A percentile compares a stretch with the other conserved stretches of the same genome.
These are phyloP conservation scores for Zea luxurians DNA, from an alignment of 176 grass and related monocot species.

Conservation along the genomic window DNA sequence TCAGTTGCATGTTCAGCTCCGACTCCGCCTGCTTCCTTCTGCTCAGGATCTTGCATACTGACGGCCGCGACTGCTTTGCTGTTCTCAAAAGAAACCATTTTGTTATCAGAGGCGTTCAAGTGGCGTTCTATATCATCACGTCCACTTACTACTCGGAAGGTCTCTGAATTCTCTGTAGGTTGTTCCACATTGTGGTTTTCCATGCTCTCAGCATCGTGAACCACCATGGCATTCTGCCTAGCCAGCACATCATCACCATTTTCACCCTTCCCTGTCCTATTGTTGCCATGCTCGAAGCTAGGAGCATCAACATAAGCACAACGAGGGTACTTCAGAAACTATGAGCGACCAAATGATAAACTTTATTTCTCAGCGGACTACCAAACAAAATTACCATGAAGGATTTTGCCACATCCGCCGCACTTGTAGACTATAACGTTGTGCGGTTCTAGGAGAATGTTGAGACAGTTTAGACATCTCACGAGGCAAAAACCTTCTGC, in stretches of 20 bases:
- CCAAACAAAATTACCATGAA: constrained; percentile 64
- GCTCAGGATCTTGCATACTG: constrained; percentile 21
- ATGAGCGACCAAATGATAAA: constrained; percentile 5
- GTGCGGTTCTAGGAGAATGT: constrained; percentile 63
- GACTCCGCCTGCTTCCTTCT: constrained; percentile 1
- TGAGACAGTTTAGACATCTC: constrained; percentile 75
- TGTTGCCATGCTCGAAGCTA: constrained; percentile 1
- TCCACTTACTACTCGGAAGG: neutral
- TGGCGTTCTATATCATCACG: constrained; percentile 8
- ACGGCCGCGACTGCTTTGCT: constrained; percentile 4
- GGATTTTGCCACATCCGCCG: constrained; percentile 60
- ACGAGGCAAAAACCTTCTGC: constrained; percentile 53
- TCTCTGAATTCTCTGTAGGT: neutral
- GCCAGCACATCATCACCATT: constrained; percentile 17
- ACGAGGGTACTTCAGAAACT: constrained; percentile 27
- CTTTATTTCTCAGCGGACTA: neutral
- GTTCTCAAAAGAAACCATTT: neutral
- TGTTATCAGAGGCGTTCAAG: neutral
- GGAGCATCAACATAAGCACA: constrained; percentile 1
- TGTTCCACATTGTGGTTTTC: constrained; percentile 13
- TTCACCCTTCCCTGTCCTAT: constrained; percentile 8
- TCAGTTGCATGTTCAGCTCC: neutral
- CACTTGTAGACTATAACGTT: constrained; percentile 65
- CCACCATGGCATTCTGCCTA: neutral
- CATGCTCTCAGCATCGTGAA: constrained; percentile 13